Evolutionary conservation across 352 stramenopile genomes (phyloP).

Genomic region (Thalassiosira pacifica): DNA sequence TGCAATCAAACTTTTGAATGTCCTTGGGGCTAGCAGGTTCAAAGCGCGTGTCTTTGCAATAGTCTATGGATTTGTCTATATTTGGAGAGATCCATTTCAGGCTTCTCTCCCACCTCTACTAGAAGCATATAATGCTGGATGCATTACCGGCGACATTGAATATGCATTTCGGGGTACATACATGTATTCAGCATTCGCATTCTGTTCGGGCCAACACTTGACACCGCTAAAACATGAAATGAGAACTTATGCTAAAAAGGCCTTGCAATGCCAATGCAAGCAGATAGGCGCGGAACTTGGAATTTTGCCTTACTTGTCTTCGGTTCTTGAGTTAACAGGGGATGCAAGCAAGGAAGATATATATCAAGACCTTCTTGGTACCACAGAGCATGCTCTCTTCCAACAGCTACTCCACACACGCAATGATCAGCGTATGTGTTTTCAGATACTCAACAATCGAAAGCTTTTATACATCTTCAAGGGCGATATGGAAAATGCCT

Average conservation of each 20-base stretch:
- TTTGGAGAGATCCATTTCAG: background rate
- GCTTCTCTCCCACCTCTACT: background rate
- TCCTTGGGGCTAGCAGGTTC: background rate
- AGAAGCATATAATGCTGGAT: background rate
- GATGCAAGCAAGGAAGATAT: background rate
- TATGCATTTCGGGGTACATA: background rate
- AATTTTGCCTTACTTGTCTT: background rate
- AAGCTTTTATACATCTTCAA: background rate
- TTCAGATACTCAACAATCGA: background rate
- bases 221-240: background rate
- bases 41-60: background rate
- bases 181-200: background rate
- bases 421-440: background rate
- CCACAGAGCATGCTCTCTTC: background rate
- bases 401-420: background rate
- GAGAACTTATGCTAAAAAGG: background rate
- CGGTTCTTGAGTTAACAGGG: background rate
- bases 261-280: background rate
- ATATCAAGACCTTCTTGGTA: background rate
- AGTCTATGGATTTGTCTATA: background rate
- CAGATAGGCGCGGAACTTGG: background rate
- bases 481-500: background rate
- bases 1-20: background rate
- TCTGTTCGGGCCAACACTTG: background rate
- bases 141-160: background rate